Conservation (phyloP, 192 early-diverging fungal species). For the Martensiomyces pterosporus region DNA sequence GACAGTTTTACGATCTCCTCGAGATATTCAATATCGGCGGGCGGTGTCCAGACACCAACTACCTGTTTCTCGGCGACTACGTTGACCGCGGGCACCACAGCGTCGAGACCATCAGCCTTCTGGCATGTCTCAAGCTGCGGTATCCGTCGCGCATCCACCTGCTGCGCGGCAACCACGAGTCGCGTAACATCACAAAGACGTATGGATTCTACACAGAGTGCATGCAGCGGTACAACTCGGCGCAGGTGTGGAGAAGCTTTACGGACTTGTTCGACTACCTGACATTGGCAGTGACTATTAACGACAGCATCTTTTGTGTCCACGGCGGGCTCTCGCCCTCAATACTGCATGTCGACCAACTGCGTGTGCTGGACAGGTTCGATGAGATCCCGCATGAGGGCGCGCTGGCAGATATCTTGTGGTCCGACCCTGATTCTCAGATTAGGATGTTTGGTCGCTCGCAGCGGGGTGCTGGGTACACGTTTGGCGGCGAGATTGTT, state of each 20-base stretch:
- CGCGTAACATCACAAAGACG: constrained; percentile 85
- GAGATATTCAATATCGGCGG: constrained; percentile 96
- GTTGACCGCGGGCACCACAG: constrained; percentile 99
- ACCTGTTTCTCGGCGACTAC: constrained; percentile 99
- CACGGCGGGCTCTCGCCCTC: constrained; percentile 74
- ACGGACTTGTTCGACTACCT: constrained; percentile 94
- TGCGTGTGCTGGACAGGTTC: constrained; percentile 31
- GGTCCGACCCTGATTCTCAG: constrained; percentile 42
- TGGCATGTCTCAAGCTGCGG: constrained; percentile 83
- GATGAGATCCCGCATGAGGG: constrained; percentile 48
- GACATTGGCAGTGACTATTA: constrained; percentile 81
- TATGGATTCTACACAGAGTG: constrained; percentile 96
- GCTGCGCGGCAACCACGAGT: constrained; percentile 93
- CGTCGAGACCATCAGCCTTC: constrained; percentile 88
- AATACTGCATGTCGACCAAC: constrained; percentile 29
- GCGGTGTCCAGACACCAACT: constrained; percentile 85
- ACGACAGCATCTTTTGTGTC: constrained; percentile 89
- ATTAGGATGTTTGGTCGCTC: constrained; percentile 26
- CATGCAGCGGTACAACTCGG: constrained; percentile 71
- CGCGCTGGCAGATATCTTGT: constrained; percentile 38
- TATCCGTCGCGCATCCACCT: constrained; percentile 87
- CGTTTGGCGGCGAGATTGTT: constrained; percentile 93
- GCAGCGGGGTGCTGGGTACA: constrained; percentile 86
- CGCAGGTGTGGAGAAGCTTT: constrained; percentile 87
- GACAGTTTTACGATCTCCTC: constrained; percentile 91